A percentile compares a stretch with the other conserved stretches of the same genome.
These are phyloP conservation scores for Spizellomyces punctatus DNA, from an alignment of 192 early-diverging fungal genomes.

Conservation along the genomic window DNA sequence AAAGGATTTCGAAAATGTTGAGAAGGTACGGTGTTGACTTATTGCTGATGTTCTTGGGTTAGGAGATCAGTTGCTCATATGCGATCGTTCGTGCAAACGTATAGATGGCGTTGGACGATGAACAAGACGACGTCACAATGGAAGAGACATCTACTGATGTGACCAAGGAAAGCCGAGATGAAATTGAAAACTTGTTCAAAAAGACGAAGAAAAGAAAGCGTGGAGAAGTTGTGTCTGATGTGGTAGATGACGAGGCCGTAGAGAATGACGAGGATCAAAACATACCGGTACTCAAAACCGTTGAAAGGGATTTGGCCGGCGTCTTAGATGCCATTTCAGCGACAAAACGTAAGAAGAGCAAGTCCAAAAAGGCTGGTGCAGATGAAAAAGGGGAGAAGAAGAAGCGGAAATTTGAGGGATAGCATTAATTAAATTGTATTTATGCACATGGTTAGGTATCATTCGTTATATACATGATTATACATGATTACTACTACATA, in stretches of 20 bases:
- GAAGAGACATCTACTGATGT: neutral
- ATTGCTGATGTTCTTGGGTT: neutral
- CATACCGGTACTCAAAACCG: neutral
- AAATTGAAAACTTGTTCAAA: slow-evolving; percentile 34
- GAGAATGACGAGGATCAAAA: neutral
- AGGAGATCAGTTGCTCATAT: neutral
- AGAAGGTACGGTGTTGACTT: slow-evolving; percentile 29
- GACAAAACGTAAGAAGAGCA: slow-evolving; percentile 33
- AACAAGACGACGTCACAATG: slow-evolving; percentile 23
- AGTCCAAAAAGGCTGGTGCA: neutral
- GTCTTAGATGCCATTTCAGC: slow-evolving; percentile 61
- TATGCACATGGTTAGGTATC: neutral
- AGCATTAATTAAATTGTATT: neutral
- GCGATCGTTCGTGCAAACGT: slow-evolving; percentile 9
- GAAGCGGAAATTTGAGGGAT: slow-evolving; percentile 29
- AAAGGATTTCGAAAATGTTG: slow-evolving; percentile 35
- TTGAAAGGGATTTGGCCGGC: slow-evolving; percentile 40
- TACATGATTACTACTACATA: neutral
- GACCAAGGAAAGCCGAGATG: slow-evolving; percentile 20
- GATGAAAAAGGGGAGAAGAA: slow-evolving; percentile 18
- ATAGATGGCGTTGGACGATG: slow-evolving; percentile 22
- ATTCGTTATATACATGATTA: neutral
- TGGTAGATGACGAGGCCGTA: slow-evolving; percentile 19
- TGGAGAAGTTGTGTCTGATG: slow-evolving; percentile 3
- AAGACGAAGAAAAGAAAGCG: slow-evolving; percentile 53